Conservation (phyloP, 352 stramenopile genomes). For the Labyrinthula sp. region DNA sequence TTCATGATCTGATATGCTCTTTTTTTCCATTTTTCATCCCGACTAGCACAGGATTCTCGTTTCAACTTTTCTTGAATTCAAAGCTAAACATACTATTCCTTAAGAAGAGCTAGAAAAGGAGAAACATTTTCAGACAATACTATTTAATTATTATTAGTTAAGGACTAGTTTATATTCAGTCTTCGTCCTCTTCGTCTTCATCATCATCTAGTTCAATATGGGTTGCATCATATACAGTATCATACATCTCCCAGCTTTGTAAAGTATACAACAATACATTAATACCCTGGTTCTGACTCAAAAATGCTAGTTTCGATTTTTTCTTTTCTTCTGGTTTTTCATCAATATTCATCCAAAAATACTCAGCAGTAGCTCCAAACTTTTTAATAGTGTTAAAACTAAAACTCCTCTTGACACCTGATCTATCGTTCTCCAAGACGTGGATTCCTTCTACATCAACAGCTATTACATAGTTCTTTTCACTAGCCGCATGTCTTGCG, state of each 20-base stretch:
- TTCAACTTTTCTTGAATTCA: too few species aligned
- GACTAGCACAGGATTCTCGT: too few species aligned
- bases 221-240: conserved; percentile 21
- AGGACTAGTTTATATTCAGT: too few species aligned
- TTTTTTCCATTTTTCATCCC: too few species aligned
- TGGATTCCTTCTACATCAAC: conserved; percentile 68
- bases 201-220: too few species aligned
- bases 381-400: conserved; percentile 17
- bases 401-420: conserved; percentile 35
- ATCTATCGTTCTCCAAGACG: conserved; percentile 49
- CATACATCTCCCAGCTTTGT: conserved; percentile 27
- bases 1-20: too few species aligned
- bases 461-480: conserved; percentile 53
- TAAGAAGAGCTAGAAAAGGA: too few species aligned
- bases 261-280: conserved; percentile 25
- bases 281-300: conserved; percentile 1
- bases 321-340: background rate
- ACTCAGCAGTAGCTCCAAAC: conserved; percentile 24
- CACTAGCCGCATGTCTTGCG: conserved; percentile 1
- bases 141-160: too few species aligned
- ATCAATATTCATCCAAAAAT: conserved; percentile 23
- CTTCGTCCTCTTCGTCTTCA: too few species aligned
- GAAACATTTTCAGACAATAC: too few species aligned
- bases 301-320: conserved; percentile 10
- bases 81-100: too few species aligned